Percentiles rank a stretch among this genome's conserved stretches.
phyloP scores from a whole-genome alignment of 2,329 filamentous ascomycete species.

The Curvularia eragrostidis region DNA sequence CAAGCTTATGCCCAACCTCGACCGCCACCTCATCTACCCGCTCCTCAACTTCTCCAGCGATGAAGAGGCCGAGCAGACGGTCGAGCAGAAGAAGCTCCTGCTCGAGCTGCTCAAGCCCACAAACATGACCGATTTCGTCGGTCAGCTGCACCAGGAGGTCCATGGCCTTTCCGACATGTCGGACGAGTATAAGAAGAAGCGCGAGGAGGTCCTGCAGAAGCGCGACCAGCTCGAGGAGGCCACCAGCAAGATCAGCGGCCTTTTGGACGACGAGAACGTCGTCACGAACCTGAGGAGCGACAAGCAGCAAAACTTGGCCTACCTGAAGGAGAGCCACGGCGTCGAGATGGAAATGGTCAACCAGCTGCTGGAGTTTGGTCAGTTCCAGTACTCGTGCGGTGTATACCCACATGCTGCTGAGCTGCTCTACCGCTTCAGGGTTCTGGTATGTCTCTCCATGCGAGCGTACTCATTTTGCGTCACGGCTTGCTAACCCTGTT shows the following conservation, averaged over 20 bases:
- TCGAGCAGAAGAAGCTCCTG: slow-evolving; percentile 82
- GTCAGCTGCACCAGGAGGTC: slow-evolving; percentile 87
- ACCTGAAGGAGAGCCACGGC: slow-evolving; percentile 93
- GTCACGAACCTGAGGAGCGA: slow-evolving; percentile 90
- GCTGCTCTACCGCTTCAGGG: slow-evolving; percentile 95
- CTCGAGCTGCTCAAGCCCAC: slow-evolving; percentile 95
- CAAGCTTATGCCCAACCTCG: slow-evolving; percentile 88
- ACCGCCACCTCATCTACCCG: slow-evolving; percentile 95
- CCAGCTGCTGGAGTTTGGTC: slow-evolving; percentile 91
- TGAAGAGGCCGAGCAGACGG: slow-evolving; percentile 76
- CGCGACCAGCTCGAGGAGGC: slow-evolving; percentile 85
- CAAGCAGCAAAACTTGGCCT: slow-evolving; percentile 98
- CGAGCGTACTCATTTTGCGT: neutral
- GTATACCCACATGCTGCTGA: slow-evolving; percentile 91
- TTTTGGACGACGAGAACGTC: slow-evolving; percentile 87
- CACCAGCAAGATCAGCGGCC: slow-evolving; percentile 84
- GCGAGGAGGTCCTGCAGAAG: slow-evolving; percentile 84
- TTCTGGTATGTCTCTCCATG: slow-evolving; percentile 62
- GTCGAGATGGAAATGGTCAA: slow-evolving; percentile 97
- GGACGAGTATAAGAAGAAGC: slow-evolving; percentile 85
- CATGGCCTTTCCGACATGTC: slow-evolving; percentile 79
- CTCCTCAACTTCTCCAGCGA: slow-evolving; percentile 89
- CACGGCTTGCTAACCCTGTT: slow-evolving; percentile 10
- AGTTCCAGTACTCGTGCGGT: slow-evolving; percentile 97
- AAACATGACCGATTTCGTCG: slow-evolving; percentile 99